Evolutionary conservation across 129 eudicot genomes (phyloP), one percentile per base, ranked within the genome.

Genomic region (Solidago caesia): DNA sequence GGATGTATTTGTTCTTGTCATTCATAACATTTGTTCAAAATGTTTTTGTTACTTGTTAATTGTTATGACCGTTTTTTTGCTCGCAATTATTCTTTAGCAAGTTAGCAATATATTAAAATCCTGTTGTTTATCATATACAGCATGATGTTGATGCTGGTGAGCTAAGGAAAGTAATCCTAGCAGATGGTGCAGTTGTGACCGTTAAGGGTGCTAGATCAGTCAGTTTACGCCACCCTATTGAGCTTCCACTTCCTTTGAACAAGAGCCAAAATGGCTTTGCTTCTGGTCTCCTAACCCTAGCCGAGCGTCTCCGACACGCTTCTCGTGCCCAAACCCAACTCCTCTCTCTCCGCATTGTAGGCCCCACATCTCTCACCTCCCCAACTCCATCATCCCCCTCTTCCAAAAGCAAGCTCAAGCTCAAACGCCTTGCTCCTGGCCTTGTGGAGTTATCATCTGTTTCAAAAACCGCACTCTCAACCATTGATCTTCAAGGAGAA

Each of bases 141-240:
- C 98, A 94, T 85, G 98, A 94, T 75, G 98, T 94, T 74, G 98
- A 94, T 85, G 98, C 98, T 43, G 98, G 98, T 79, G 96, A 84
- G 67, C 81, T 94, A 80, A 88, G 79, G 83, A 94, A 94, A 79
- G 97, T 94, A 46, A 87, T 94, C 70, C 66, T 94, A 70, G 97
- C 98, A 6, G 98, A 94, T 42, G 98, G 98, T 26, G 98, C 98
- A 9, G 96, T 85, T 58, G 97, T 94, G 71, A 94, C 97, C 4
- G 96, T 94, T 25, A 94, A 83, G 71, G 98, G 98, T 71, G 98
- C 98, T 10, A 79, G 92, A 74, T 88, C 98, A n/a, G 97, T 94
- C 45, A 94, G 97, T 89, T 68, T 94, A 64, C 93, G 98, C 14
- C 97, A 94, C 77, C 98, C 97, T 8, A 64, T 94, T 64, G 93